Conservation (phyloP, 2,329 filamentous ascomycete species). For the Apiospora pterosperma region DNA sequence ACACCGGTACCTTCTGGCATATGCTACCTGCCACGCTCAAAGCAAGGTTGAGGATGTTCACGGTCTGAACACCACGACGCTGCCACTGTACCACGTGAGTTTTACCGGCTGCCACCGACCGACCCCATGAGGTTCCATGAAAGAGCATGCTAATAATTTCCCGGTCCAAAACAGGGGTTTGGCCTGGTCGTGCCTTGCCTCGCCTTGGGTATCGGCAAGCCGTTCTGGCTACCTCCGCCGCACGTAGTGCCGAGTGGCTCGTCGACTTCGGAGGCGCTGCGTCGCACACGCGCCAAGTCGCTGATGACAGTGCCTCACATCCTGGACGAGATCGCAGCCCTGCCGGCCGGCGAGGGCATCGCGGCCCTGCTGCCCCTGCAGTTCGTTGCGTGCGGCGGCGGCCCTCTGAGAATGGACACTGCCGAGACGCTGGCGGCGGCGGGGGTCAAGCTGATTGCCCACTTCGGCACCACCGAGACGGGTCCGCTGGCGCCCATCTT, state of each 20-base stretch:
- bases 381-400: not conserved
- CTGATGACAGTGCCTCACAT: not conserved
- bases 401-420: not conserved
- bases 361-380: not conserved
- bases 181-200: not conserved
- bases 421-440: not conserved
- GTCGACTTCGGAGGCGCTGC: not conserved
- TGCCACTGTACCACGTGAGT: not conserved
- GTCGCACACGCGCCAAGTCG: not conserved
- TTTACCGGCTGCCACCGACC: too few species aligned
- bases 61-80: not conserved
- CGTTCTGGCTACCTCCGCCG: not conserved
- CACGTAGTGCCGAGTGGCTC: not conserved
- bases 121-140: too few species aligned
- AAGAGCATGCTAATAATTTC: too few species aligned
- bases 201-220: not conserved
- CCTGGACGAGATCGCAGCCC: not conserved
- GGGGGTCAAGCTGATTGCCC: not conserved
- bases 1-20: constrained; percentile 28
- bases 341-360: not conserved
- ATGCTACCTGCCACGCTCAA: not conserved
- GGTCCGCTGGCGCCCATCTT: not conserved
- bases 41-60: not conserved
- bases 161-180: too few species aligned
- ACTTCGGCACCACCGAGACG: not conserved